Base-by-base conservation (phyloP, 2,329 filamentous ascomycete species). In the Fusarium udum region DNA sequence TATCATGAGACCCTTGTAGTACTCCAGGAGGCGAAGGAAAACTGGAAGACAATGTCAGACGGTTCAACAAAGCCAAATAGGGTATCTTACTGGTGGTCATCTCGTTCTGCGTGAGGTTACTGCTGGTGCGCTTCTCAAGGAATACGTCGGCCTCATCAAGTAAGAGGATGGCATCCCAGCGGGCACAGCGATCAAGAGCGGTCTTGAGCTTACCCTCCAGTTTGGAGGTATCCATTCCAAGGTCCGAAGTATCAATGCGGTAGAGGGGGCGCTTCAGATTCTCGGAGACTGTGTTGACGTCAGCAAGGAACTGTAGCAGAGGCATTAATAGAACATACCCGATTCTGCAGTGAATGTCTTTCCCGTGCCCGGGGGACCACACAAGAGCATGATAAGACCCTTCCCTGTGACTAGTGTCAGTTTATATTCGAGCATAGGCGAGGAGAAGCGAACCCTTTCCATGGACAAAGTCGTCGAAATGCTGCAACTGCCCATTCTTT, bases 111-210 rank as follows among this genome's bases (percentile, higher is more conserved):
- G 64, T 53, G 0, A 79, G 74, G 4, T 76, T 70, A 49, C 77
- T 53, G 45, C 73, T 52, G 72, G 57, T 26, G 36, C 78, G 73
- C 75, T 80, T 52, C 73, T 78, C 65, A 14, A 84, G 75, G 66
- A 84, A 84, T 1, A 83, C 78, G 18, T 84, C 82, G 2, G 81
- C 81, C 55, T 84, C 82, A 12, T 83, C 83, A 4, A 84, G 71
- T 5, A 84, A 75, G 2, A 84, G 53, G 2, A 84, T 78, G 24
- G 78, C 80, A 43, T 81, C 75, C 82, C 82, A 84, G 7, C 28
- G 67, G 9, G 59, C 80, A 80, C 18, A 85, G 71, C 8, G 81
- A 72, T 2, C 18, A 2, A 75, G 53, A 9, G 63, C 65, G 13
- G 37, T 15, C 6, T 40, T 43, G 6, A 77, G 66, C 6, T 37